A percentile compares a stretch with the other conserved stretches of the same genome.
Evolutionary conservation across 1,284 basidiomycete species (phyloP).

Genomic region (Puccinia horiana): DNA sequence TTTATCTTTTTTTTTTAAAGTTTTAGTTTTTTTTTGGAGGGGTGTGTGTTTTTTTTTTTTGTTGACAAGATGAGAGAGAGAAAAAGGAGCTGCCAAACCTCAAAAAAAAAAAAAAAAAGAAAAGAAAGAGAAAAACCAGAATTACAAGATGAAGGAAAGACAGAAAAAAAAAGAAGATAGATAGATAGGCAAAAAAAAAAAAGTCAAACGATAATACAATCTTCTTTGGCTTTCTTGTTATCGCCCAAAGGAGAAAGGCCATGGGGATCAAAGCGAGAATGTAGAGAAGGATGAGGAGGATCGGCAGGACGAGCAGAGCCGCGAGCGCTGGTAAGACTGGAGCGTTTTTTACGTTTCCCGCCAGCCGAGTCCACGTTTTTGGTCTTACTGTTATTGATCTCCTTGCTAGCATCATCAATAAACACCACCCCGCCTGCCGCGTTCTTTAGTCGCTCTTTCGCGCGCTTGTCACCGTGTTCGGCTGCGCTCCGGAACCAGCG

Average conservation of each 20-base stretch:
- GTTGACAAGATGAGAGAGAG: too few species aligned
- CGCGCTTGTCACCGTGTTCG: conserved; percentile 92
- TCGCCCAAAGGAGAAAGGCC: background rate
- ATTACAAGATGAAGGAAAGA: background rate
- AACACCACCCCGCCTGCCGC: conserved; percentile 50
- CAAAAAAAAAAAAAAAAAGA: background rate
- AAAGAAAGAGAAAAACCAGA: background rate
- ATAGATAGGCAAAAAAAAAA: background rate
- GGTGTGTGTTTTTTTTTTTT: too few species aligned
- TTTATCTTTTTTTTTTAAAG: too few species aligned
- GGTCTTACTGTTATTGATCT: background rate
- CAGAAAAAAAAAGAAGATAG: background rate
- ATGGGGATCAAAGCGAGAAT: background rate
- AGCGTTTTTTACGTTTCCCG: background rate
- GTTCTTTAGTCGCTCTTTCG: conserved; percentile 77
- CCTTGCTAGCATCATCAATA: conserved; percentile 21
- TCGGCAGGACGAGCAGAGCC: background rate
- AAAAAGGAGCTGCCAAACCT: too few species aligned
- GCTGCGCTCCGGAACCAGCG: conserved; percentile 85
- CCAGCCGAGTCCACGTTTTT: background rate
- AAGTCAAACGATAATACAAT: conserved; percentile 38
- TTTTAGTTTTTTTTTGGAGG: too few species aligned
- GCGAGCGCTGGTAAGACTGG: background rate
- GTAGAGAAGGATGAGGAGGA: background rate
- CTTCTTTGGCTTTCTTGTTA: conserved; percentile 43